phyloP scores from a whole-genome alignment of 2,329 filamentous ascomycete genomes.

The Fonsecaea multimorphosa region DNA sequence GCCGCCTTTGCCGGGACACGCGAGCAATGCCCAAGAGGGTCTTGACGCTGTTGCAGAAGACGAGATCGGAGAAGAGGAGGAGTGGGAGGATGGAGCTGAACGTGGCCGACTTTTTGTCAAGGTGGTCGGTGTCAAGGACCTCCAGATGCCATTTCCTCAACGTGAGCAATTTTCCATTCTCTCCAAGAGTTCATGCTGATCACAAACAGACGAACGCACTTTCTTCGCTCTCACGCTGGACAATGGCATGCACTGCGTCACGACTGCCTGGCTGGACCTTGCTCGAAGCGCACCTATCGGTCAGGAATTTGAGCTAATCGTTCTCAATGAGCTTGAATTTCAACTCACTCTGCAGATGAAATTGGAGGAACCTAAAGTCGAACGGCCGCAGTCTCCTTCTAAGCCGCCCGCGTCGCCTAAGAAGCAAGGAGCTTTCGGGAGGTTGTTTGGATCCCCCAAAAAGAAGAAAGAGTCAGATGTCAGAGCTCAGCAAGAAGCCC shows the following conservation, averaged over 20 bases:
- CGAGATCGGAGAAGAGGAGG: constrained; percentile 61
- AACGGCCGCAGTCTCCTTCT: constrained; percentile 45
- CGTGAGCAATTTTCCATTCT: constrained; percentile 64
- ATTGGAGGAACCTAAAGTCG: constrained; percentile 77
- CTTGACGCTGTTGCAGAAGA: constrained; percentile 73
- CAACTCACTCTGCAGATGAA: constrained; percentile 97
- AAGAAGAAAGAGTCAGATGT: constrained; percentile 95
- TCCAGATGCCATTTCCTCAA: constrained; percentile 87
- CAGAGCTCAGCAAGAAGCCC: constrained; percentile 80
- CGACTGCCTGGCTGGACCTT: constrained; percentile 92
- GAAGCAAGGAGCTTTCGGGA: constrained; percentile 88
- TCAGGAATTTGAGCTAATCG: constrained; percentile 96
- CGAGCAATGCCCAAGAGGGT: constrained; percentile 72
- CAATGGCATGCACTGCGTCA: constrained; percentile 96
- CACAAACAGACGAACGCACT: constrained; percentile 74
- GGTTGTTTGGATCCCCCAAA: constrained; percentile 91
- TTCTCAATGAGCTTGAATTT: constrained; percentile 97
- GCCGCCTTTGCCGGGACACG: constrained; percentile 85
- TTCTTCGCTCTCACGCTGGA: constrained; percentile 98
- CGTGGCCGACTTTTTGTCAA: constrained; percentile 94
- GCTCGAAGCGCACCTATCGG: constrained; percentile 92
- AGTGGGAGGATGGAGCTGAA: constrained; percentile 78
- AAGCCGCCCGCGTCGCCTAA: constrained; percentile 60
- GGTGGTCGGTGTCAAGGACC: constrained; percentile 96
- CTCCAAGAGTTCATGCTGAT: constrained; percentile 39